Conservation (phyloP, 2,329 filamentous ascomycete genomes). For the Fusarium algeriense region DNA sequence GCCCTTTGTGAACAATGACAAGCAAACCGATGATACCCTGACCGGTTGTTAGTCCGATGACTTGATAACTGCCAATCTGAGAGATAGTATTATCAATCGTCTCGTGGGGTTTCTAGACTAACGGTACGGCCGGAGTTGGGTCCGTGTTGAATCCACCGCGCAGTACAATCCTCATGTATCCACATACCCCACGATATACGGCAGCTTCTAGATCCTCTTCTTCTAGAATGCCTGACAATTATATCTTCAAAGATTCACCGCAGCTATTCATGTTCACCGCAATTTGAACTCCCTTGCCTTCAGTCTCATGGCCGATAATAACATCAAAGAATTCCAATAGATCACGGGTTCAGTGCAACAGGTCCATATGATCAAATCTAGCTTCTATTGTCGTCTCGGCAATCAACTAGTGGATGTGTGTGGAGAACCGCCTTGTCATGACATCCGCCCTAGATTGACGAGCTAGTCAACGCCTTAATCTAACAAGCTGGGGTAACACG, state of each 20-base stretch:
- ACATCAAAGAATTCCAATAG: neutral
- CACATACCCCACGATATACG: constrained; percentile 19
- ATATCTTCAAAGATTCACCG: too few relatives aligned
- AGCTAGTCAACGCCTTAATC: constrained; percentile 38
- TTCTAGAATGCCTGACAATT: neutral
- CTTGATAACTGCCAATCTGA: constrained; percentile 25
- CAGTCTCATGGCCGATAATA: too few relatives aligned
- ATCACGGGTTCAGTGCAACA: constrained; percentile 8
- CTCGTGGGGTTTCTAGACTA: constrained; percentile 24
- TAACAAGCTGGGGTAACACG: constrained; percentile 33
- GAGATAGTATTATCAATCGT: constrained; percentile 32
- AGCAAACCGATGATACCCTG: constrained; percentile 34
- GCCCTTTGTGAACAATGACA: constrained; percentile 29
- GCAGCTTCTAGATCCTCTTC: neutral
- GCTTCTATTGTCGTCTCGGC: neutral
- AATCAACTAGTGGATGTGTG: constrained; percentile 17
- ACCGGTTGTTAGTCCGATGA: neutral
- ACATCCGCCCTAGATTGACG: constrained; percentile 39
- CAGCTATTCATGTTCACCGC: too few relatives aligned
- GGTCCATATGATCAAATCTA: constrained; percentile 20
- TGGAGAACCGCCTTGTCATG: constrained; percentile 39
- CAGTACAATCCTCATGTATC: neutral
- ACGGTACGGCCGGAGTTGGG: constrained; percentile 19
- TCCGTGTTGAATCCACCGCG: neutral
- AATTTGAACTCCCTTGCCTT: neutral